Conservation (phyloP, 352 stramenopile genomes). For the Globisporangium cederbergense region DNA sequence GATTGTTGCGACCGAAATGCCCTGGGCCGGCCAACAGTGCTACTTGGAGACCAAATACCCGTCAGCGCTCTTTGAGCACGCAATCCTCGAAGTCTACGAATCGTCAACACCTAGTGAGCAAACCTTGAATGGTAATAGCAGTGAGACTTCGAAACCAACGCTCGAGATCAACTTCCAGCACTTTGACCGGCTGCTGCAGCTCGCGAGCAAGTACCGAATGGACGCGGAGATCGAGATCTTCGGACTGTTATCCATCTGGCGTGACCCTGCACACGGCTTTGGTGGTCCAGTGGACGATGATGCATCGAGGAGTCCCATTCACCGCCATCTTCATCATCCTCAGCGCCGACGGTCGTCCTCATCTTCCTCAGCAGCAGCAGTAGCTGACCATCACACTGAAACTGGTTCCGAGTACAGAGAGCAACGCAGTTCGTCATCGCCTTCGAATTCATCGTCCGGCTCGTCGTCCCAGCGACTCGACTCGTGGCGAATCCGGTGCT, state of each 20-base stretch:
- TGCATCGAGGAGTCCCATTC: neutral
- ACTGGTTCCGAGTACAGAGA: neutral
- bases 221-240: conserved; percentile 76
- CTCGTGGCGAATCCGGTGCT: conserved; percentile 67
- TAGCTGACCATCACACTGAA: too few relatives aligned
- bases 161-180: conserved; percentile 61
- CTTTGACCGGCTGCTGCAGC: conserved; percentile 60
- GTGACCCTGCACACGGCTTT: conserved; percentile 54
- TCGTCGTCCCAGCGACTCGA: conserved; percentile 28
- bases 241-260: conserved; percentile 67
- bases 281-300: conserved; percentile 46
- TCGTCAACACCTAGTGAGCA: neutral
- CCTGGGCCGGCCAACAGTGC: conserved; percentile 74
- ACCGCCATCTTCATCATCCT: neutral
- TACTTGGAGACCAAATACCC: conserved; percentile 65
- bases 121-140: neutral
- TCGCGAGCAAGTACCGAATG: conserved; percentile 46
- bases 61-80: conserved; percentile 69
- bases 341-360: conserved; percentile 4
- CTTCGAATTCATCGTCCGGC: neutral
- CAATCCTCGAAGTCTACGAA: conserved; percentile 62
- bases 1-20: conserved; percentile 72
- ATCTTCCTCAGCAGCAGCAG: conserved; percentile 18
- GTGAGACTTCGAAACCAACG: conserved; percentile 9
- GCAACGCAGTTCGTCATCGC: neutral